Evolutionary conservation across 2,329 filamentous ascomycete genomes (phyloP).

Genomic region (Biscogniauxia mediterranea): DNA sequence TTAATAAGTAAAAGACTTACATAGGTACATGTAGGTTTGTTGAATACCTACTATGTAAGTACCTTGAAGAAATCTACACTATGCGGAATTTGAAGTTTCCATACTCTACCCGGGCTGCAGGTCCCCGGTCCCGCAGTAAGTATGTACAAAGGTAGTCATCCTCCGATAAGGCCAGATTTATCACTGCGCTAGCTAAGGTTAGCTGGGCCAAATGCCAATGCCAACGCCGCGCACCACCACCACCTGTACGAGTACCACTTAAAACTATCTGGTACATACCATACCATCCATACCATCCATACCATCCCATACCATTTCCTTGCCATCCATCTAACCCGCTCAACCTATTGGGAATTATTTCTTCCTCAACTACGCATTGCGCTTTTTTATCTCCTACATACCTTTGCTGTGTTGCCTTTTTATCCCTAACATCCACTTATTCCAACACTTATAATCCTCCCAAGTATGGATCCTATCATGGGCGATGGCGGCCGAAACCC

Average conservation of each 20-base stretch:
- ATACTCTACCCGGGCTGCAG: no score
- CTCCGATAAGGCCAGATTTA: slow-evolving; percentile 21
- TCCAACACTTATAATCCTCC: background rate
- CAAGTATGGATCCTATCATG: slow-evolving; percentile 57
- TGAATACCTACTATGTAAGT: no score
- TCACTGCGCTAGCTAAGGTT: background rate
- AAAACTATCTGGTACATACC: background rate
- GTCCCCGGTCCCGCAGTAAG: no score
- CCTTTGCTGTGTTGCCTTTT: background rate
- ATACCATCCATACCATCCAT: background rate
- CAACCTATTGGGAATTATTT: background rate
- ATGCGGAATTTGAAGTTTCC: no score
- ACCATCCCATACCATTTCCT: background rate
- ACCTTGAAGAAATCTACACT: no score
- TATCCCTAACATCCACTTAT: background rate
- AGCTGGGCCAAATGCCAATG: background rate
- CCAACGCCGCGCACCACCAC: background rate
- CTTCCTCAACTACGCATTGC: no score
- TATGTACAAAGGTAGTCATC: background rate
- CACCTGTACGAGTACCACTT: background rate
- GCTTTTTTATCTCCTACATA: no score
- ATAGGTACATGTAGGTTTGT: no score
- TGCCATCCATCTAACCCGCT: background rate
- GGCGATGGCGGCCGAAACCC: slow-evolving; percentile 62
- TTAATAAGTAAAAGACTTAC: no score